Base-by-base conservation (phyloP, 805 yeast genomes). In the Vanderwaltozyma tropicalis region DNA sequence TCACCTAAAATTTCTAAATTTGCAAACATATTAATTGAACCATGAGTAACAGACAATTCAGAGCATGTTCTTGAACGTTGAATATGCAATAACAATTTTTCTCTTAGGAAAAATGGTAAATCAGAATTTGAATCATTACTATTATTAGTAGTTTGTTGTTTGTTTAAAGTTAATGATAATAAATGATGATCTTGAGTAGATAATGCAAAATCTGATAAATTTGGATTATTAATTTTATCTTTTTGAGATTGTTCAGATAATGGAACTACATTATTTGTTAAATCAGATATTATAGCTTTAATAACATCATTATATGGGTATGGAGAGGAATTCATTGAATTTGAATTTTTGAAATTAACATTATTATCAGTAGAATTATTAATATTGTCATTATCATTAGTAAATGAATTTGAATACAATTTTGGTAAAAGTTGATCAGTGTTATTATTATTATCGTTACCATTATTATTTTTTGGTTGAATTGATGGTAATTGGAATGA, bases 21-120 rank as follows among this genome's bases (percentile, higher is more conserved):
- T 15, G 72, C 70, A 43, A 44, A 49, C 26, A 49, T 35, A 16
- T 54, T 54, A 19, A 45, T 37, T 16, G 52, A 43, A 2, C 53
- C 50, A 38, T 49, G 51, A 13, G 45, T 36, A 13, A 45, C 37
- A 16, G 49, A 45, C 15, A 76, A 64, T 41, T 72, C 74, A 28
- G 71, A 64, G 47, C 86, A 79, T 18, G 81, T 69, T 42, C 72
- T 72, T 6, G 87, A 79, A 34, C 74, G 68, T 46, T 78, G 80
- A 36, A 81, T 70, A 34, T 64, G 67, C 20, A 61, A 55, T 20
- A 73, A 51, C 6, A 73, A 45, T 40, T 65, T 67, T 40, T 65
- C 64, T 34, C 50, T 55, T 46, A 48, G 46, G 39, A 44, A 52
- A 33, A 36, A 48, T 18, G 53, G 57, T 14, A 50, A 31, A n/a